Base-by-base conservation (phyloP, 2,329 filamentous ascomycete genomes). In the Paramyrothecium roridum region DNA sequence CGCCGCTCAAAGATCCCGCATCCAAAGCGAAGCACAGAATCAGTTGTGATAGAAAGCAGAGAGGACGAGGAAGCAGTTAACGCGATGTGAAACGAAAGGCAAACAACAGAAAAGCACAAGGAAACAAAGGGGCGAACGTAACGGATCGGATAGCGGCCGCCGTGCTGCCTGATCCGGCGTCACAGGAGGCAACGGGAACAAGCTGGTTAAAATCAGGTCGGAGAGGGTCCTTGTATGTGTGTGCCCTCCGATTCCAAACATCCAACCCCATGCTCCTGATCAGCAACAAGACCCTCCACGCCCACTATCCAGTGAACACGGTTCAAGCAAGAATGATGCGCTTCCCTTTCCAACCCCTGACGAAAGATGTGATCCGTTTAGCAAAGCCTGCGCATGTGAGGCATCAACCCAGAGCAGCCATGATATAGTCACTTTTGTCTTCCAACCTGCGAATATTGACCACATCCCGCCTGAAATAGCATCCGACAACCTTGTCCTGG, bases 341-440 rank as follows among this genome's bases (percentile, higher is more conserved):
- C 21, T 51, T 19, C 49, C 68, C 67, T 71, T 69, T 68, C 67
- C 67, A 60, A 69, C 60, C 67, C 65, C 63, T 70, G 64, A 60
- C 61, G 59, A 67, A 63, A 63, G 57, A 56, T 54, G 63, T 56
- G 59, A 57, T 59, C 65, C 66, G n/a, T 10, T 63, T 66, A 65
- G 63, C 63, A 66, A 64, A 62, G 64, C 57, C 64, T 64, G 62
- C 67, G 65, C 59, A 68, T 61, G 60, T 58, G 63, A 65, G 62
- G 64, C 63, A 58, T 65, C 68, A 66, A 67, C 65, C 68, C 68
- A 68, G 67, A 70, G 65, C 65, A 69, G 64, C 65, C 70, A 65
- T 66, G 65, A 61, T 65, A 66, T 70, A 72, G 67, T 71, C 69
- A 69, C 67, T 72, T 74, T 74, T 73, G 68, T 73, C 70, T 73